A percentile compares a stretch with the other conserved stretches of the same genome.
Evolutionary conservation across 768 basidiomycete species (phyloP).

Genomic region (Leccinum disarticulatum): DNA sequence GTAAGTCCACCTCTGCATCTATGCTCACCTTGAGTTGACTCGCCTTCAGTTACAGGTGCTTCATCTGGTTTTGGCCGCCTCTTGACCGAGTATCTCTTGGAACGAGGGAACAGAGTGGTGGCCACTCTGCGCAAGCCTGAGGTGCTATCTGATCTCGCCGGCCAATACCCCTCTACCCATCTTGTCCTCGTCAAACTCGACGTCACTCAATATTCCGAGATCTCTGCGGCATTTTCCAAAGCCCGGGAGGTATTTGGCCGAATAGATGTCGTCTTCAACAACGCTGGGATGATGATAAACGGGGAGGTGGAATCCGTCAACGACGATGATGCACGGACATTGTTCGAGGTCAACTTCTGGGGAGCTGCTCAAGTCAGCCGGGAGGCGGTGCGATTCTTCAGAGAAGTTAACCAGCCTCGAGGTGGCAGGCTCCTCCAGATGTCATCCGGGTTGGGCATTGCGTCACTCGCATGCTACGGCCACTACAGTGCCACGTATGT

Average conservation of each 20-base stretch:
- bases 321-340: conserved; percentile 29
- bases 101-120: conserved; percentile 37
- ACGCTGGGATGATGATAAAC: conserved; percentile 31
- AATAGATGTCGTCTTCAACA: conserved; percentile 40
- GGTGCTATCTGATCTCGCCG: conserved; percentile 28
- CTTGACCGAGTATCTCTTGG: conserved; percentile 34
- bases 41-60: neutral
- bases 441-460: conserved; percentile 29
- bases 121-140: conserved; percentile 45
- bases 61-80: conserved; percentile 27
- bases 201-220: conserved; percentile 28
- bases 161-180: conserved; percentile 23
- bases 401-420: conserved; percentile 36
- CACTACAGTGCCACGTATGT: conserved; percentile 31
- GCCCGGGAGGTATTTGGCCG: conserved; percentile 34
- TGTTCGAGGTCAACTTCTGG: conserved; percentile 42
- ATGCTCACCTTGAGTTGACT: neutral
- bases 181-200: conserved; percentile 32
- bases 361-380: conserved; percentile 31
- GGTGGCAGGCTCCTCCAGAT: conserved; percentile 39
- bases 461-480: conserved; percentile 4
- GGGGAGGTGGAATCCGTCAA: conserved; percentile 37
- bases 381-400: conserved; percentile 35
- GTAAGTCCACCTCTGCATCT: neutral
- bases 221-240: conserved; percentile 28